Conservation (phyloP, 768 basidiomycete species). For the Kwoniella europaea region DNA sequence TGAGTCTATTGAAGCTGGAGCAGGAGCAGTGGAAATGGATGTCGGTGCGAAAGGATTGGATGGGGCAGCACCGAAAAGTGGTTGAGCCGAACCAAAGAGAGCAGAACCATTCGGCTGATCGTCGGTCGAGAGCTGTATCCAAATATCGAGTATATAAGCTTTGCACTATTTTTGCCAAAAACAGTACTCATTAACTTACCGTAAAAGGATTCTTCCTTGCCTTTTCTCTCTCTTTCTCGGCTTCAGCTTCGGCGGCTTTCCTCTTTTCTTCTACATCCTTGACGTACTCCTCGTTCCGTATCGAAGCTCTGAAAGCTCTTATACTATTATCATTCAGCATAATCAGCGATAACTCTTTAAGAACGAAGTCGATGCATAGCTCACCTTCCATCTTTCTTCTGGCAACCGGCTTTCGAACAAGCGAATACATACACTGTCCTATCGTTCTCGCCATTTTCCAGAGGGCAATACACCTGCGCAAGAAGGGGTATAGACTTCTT, state of each 20-base stretch:
- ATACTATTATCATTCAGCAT: too few species aligned
- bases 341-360: too few species aligned
- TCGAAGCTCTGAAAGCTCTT: constrained; percentile 54
- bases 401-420: constrained; percentile 46
- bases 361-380: constrained; percentile 6
- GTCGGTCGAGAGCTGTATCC: constrained; percentile 8
- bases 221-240: constrained; percentile 38
- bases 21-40: neutral
- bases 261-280: constrained; percentile 48
- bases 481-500: constrained; percentile 51
- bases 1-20: constrained; percentile 16
- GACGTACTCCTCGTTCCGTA: constrained; percentile 54
- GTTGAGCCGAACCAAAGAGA: constrained; percentile 41
- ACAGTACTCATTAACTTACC: constrained; percentile 27
- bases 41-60: constrained; percentile 35
- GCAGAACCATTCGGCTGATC: constrained; percentile 24
- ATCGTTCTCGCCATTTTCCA: constrained; percentile 56
- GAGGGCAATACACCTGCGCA: constrained; percentile 57
- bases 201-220: constrained; percentile 55
- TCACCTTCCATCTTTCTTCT: constrained; percentile 51
- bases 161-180: neutral
- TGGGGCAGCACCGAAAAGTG: constrained; percentile 27
- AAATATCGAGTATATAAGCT: neutral
- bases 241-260: constrained; percentile 36
- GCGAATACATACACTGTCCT: constrained; percentile 55